phyloP scores from a whole-genome alignment of 805 yeast species.

The Torulaspora maleeae region DNA sequence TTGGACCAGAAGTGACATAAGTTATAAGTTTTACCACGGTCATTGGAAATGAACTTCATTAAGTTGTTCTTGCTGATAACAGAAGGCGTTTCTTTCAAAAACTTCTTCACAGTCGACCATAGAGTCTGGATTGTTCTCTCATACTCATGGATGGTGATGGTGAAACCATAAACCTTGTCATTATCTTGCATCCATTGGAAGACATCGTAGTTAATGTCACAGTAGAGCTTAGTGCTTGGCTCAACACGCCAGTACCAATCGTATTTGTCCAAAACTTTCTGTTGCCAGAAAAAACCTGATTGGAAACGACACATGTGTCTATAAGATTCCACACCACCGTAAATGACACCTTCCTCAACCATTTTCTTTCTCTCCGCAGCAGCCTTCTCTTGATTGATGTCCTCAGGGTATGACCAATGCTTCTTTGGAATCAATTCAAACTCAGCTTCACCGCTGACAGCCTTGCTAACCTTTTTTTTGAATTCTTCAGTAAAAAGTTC shows the following conservation, averaged over 20 bases:
- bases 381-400: constrained; percentile 72
- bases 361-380: constrained; percentile 54
- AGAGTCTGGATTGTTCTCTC: constrained; percentile 66
- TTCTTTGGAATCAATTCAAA: constrained; percentile 70
- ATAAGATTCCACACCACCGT: constrained; percentile 71
- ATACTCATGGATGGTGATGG: constrained; percentile 67
- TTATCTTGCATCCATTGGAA: constrained; percentile 78
- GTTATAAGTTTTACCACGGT: constrained; percentile 66
- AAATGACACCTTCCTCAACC: constrained; percentile 53
- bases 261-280: constrained; percentile 59
- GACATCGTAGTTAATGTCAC: constrained; percentile 75
- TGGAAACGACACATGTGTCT: constrained; percentile 90
- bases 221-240: constrained; percentile 68
- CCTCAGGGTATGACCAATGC: constrained; percentile 84
- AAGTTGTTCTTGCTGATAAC: constrained; percentile 57
- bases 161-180: constrained; percentile 68
- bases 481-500: constrained; percentile 70
- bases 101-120: constrained; percentile 69
- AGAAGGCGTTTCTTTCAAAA: constrained; percentile 55
- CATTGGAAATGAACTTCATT: constrained; percentile 66
- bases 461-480: constrained; percentile 45
- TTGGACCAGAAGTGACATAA: constrained; percentile 87
- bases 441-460: constrained; percentile 62
- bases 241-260: constrained; percentile 94
- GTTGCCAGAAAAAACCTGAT: constrained; percentile 78